Conservation (phyloP, 495 filamentous ascomycete genomes). For the Tuber indicum region DNA sequence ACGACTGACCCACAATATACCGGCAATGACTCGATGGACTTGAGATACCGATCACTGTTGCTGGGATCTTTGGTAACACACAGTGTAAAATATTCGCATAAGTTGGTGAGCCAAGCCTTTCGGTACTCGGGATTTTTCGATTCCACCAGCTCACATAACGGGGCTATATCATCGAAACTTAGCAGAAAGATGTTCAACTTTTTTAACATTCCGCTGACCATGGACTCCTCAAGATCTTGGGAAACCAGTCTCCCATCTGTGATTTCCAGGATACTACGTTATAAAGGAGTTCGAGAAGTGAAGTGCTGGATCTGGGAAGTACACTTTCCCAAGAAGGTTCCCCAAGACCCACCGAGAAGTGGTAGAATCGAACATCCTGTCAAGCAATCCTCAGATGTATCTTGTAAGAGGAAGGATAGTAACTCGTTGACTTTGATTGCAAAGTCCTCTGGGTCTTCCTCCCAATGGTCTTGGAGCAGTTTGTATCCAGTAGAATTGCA, state of each 20-base stretch:
- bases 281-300: not conserved
- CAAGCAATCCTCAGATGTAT: slow-evolving; percentile 1
- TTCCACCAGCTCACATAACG: slow-evolving; percentile 9
- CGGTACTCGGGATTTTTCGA: slow-evolving; percentile 3
- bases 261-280: slow-evolving; percentile 12
- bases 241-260: slow-evolving; percentile 8
- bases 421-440: slow-evolving; percentile 18
- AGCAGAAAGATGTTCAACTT: slow-evolving; percentile 22
- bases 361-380: slow-evolving; percentile 21
- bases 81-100: slow-evolving; percentile 21
- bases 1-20: slow-evolving; percentile 26
- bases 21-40: slow-evolving; percentile 4
- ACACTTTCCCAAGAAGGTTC: slow-evolving; percentile 11
- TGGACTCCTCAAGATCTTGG: not conserved
- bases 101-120: slow-evolving; percentile 15
- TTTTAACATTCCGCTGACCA: slow-evolving; percentile 2
- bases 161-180: slow-evolving; percentile 20
- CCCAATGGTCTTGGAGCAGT: slow-evolving; percentile 16
- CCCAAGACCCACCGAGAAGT: slow-evolving; percentile 11
- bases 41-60: not conserved
- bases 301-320: not conserved
- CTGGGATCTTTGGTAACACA: not conserved
- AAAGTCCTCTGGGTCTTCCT: not conserved
- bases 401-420: slow-evolving; percentile 16
- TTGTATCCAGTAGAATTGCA: not conserved